These are phyloP conservation scores for Calonectria pauciramosa DNA, from an alignment of 2,329 filamentous ascomycete species.

Conservation along the genomic window DNA sequence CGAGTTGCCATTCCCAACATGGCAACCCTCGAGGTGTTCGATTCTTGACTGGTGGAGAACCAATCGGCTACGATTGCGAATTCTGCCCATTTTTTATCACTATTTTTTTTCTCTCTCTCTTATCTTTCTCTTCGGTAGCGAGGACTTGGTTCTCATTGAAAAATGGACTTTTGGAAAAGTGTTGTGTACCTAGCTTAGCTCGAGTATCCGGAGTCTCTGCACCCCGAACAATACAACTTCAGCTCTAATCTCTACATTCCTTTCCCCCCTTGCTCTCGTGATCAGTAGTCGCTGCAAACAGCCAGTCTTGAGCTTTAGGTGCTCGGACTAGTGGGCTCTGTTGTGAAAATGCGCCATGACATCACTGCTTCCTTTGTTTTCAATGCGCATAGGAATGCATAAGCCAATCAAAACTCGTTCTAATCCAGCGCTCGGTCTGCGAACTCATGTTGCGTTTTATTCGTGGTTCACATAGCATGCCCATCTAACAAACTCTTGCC, in stretches of 20 bases:
- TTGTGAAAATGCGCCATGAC: neutral
- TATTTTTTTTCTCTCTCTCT: neutral
- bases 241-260: neutral
- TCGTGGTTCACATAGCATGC: neutral
- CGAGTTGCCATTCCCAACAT: neutral
- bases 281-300: neutral
- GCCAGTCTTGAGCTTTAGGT: neutral
- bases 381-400: neutral
- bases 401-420: neutral
- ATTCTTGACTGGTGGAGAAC: neutral
- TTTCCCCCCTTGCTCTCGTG: neutral
- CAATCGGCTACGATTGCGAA: neutral
- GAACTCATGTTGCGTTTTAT: neutral
- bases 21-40: neutral
- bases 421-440: neutral
- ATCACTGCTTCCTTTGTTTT: neutral
- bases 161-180: neutral
- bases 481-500: neutral
- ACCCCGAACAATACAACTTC: neutral
- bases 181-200: neutral
- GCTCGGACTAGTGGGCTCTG: conserved; percentile 1
- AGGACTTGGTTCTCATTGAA: neutral
- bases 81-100: neutral
- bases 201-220: neutral
- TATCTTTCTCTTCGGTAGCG: neutral